Percentiles rank a stretch among this genome's conserved stretches.
These are phyloP conservation scores for Colletotrichum godetiae DNA, from an alignment of 2,329 filamentous ascomycete genomes.

Conservation along the genomic window DNA sequence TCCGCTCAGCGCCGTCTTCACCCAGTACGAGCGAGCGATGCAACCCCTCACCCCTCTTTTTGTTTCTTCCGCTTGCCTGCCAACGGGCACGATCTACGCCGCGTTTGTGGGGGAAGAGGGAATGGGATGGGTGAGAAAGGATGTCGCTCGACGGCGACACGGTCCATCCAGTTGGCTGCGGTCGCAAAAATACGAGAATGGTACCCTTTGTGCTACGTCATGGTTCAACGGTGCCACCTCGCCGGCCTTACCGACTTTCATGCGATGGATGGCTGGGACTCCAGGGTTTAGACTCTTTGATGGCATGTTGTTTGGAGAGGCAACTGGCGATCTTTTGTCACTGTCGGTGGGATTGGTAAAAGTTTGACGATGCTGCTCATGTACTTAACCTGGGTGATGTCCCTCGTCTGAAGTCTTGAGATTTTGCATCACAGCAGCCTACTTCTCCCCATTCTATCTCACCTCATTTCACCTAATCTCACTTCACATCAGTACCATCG, in stretches of 20 bases:
- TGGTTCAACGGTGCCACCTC: not conserved
- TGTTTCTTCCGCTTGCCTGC: constrained; percentile 19
- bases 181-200: constrained; percentile 28
- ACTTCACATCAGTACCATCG: not conserved
- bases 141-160: not conserved
- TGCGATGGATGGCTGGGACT: not conserved
- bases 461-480: not conserved
- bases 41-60: constrained; percentile 6
- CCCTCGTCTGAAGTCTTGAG: not conserved
- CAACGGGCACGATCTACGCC: constrained; percentile 20
- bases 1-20: not conserved
- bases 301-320: not conserved
- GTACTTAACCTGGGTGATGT: constrained; percentile 8
- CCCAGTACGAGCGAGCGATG: not conserved
- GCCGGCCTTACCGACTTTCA: constrained; percentile 30
- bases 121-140: not conserved
- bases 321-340: not conserved
- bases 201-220: constrained; percentile 33
- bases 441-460: not conserved
- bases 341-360: not conserved
- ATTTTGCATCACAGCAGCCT: not conserved
- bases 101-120: constrained; percentile 5
- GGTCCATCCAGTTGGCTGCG: not conserved
- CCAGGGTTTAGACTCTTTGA: not conserved
- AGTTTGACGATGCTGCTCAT: not conserved